Percentiles rank a stretch among this genome's conserved stretches.
phyloP scores from a whole-genome alignment of 1,284 basidiomycete species.

The Coniophora puteana region DNA sequence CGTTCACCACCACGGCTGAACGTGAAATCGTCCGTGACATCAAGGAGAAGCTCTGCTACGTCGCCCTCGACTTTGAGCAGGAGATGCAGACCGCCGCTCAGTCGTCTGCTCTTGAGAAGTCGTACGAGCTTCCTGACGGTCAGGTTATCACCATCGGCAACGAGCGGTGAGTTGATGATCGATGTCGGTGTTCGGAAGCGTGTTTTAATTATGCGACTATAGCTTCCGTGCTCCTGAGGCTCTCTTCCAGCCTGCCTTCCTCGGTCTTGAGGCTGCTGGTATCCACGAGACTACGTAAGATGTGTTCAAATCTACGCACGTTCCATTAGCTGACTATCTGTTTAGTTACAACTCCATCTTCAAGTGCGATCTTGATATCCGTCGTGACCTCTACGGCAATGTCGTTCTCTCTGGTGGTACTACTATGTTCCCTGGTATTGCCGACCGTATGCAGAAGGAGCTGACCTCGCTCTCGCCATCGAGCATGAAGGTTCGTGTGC shows the following conservation, averaged over 20 bases:
- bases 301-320: slow-evolving; percentile 1
- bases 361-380: slow-evolving; percentile 79
- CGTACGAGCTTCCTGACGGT: slow-evolving; percentile 94
- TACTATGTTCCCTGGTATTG: slow-evolving; percentile 97
- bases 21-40: slow-evolving; percentile 97
- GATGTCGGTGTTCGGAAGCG: too few relatives aligned
- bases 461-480: slow-evolving; percentile 79
- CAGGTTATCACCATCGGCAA: slow-evolving; percentile 97
- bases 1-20: slow-evolving; percentile 92
- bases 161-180: slow-evolving; percentile 61
- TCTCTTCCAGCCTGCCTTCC: slow-evolving; percentile 94
- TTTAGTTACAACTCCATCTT: slow-evolving; percentile 83
- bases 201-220: slow-evolving; percentile 4
- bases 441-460: slow-evolving; percentile 99
- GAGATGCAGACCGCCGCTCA: slow-evolving; percentile 92
- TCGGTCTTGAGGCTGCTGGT: slow-evolving; percentile 91
- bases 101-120: slow-evolving; percentile 91
- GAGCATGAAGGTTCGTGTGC: slow-evolving; percentile 78
- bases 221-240: slow-evolving; percentile 97
- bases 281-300: slow-evolving; percentile 92
- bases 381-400: slow-evolving; percentile 91
- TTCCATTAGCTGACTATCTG: slow-evolving; percentile 2
- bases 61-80: slow-evolving; percentile 96
- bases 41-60: slow-evolving; percentile 98
- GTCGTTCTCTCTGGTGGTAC: slow-evolving; percentile 95